phyloP scores from a whole-genome alignment of 306 rosid species.

The Sicyos baderoa region DNA sequence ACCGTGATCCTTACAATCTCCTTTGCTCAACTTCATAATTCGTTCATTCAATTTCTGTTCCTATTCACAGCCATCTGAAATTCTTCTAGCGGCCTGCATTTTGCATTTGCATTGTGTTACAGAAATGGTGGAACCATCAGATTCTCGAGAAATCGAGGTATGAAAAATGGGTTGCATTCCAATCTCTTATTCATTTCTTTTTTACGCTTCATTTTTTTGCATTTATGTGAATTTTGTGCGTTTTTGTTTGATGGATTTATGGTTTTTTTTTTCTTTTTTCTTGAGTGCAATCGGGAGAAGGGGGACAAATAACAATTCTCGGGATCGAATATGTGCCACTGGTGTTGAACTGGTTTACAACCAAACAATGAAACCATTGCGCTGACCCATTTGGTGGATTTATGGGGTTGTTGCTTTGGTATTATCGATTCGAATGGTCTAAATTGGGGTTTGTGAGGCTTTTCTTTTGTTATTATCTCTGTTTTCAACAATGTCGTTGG shows the following conservation, averaged over 20 bases:
- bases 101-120: background rate
- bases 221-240: background rate
- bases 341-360: no score
- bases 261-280: no score
- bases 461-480: background rate
- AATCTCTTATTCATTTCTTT: background rate
- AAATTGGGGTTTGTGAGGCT: background rate
- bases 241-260: background rate
- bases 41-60: background rate
- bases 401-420: constrained; percentile 6
- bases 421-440: background rate
- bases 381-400: no score
- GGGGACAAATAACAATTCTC: no score
- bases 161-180: background rate
- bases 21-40: background rate
- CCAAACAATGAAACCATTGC: no score
- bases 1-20: background rate
- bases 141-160: background rate
- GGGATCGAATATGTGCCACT: no score
- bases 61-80: background rate
- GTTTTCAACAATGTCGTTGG: constrained; percentile 13
- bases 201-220: background rate
- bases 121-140: background rate
- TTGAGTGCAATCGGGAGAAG: no score
- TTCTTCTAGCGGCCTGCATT: background rate